Base-by-base conservation (phyloP, 495 filamentous ascomycete species). In the Parathielavia hyrcaniae region DNA sequence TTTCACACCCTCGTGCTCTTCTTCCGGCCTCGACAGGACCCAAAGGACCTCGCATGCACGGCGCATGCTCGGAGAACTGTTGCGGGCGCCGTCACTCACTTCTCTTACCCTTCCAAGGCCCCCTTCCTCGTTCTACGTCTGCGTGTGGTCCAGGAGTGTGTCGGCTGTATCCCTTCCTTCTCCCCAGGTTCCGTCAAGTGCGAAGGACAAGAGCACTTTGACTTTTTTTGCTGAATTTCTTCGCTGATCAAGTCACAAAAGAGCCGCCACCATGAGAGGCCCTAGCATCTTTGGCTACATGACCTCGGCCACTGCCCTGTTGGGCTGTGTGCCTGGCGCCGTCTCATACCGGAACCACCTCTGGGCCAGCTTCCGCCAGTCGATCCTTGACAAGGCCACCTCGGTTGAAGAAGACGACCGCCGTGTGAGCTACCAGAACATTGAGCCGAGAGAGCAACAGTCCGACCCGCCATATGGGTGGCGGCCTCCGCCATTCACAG, bases 401-500 rank as follows among this genome's bases (percentile, higher is more conserved):
- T 26, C 56, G 11, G n/a, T 14, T 1, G 55, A 20, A 12, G 50
- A 40, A 12, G 61, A 61, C 23, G 50, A 61, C 6, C 4, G 13
- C 39, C 39, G 17, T 14, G 12, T 46, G 20, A 45, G 20, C 22
- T 19, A 32, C 41, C 56, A 52, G 26, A 55, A 51, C 16, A 32
- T 63, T 14, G 48, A 20, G 8, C 61, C 61, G 22, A 63, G 56
- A 26, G 51, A 59, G 11, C 16, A 53, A 13, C 73, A 77, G 55
- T 65, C 68, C 20, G 71, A 73, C 62, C 68, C 62, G 4, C 67
- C 73, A 40, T 77, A 78, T 64, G 75, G 73, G 57, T 77, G 78
- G 58, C 70, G 69, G 1, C 73, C 71, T 38, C 69, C 70, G 8
- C 61, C 69, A 34, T 67, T 23, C 9, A 19, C 55, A 10, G 19